These are phyloP conservation scores for Chalciporus piperatus DNA, from an alignment of 768 basidiomycete genomes.

Conservation along the genomic window DNA sequence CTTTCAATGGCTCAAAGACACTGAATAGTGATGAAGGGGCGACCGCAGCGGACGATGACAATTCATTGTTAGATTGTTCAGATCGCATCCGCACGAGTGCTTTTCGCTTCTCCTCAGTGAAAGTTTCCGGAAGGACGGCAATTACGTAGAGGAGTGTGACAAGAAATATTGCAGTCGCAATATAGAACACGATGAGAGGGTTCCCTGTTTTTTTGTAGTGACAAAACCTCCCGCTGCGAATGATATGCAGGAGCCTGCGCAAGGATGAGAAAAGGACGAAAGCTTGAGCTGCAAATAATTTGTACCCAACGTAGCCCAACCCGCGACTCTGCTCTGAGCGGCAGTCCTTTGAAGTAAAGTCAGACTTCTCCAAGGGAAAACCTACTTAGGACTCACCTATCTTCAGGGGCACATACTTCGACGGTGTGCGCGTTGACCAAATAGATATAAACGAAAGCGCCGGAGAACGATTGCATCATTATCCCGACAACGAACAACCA, in stretches of 20 bases:
- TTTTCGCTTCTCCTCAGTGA: slow-evolving; percentile 23
- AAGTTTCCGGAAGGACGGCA: slow-evolving; percentile 31
- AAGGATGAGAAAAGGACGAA: background rate
- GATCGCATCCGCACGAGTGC: slow-evolving; percentile 8
- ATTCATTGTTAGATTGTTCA: background rate
- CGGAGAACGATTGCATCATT: slow-evolving; percentile 13
- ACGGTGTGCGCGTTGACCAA: slow-evolving; percentile 29
- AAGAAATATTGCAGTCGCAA: slow-evolving; percentile 13
- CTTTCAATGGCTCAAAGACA: slow-evolving; percentile 25
- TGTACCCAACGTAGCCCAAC: slow-evolving; percentile 30
- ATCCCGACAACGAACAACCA: slow-evolving; percentile 21
- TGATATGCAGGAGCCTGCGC: slow-evolving; percentile 24
- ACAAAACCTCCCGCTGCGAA: slow-evolving; percentile 30
- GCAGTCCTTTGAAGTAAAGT: slow-evolving; percentile 21
- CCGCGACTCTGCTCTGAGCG: slow-evolving; percentile 23
- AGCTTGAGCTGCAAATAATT: background rate
- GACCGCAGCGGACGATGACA: background rate
- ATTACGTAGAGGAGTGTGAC: slow-evolving; percentile 20
- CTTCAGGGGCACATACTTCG: slow-evolving; percentile 23
- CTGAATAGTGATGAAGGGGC: background rate
- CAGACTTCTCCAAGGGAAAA: background rate
- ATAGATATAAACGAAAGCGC: slow-evolving; percentile 9
- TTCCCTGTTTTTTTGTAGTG: slow-evolving; percentile 25
- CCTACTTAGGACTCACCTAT: slow-evolving; percentile 13
- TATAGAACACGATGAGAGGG: slow-evolving; percentile 21